Evolutionary conservation across 2,329 filamentous ascomycete genomes (phyloP).

Genomic region (Phaeoacremonium minimum): DNA sequence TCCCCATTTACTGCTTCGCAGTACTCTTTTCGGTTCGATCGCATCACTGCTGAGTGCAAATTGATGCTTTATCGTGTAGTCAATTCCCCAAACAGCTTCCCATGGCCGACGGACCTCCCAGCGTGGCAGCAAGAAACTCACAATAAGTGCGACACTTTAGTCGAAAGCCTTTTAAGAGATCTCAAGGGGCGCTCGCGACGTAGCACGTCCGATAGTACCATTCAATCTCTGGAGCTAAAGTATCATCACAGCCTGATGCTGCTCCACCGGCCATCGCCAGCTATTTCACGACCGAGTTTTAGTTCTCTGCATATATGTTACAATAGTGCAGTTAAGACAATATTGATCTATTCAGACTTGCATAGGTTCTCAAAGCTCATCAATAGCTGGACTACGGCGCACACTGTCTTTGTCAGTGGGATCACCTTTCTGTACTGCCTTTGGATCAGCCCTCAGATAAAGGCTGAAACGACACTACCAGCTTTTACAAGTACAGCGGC

Average conservation of each 20-base stretch:
- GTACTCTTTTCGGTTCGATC: conserved; percentile 11
- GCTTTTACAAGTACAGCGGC: conserved; percentile 7
- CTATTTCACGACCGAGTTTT: conserved; percentile 15
- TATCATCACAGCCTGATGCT: conserved; percentile 23
- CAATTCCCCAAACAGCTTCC: conserved; percentile 16
- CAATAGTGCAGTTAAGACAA: conserved; percentile 18
- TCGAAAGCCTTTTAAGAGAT: conserved; percentile 2
- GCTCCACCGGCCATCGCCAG: conserved; percentile 21
- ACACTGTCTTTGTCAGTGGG: conserved; percentile 23
- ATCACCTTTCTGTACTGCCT: conserved; percentile 22
- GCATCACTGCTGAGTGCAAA: conserved; percentile 10
- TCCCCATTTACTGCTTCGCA: conserved; percentile 8
- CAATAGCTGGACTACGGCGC: conserved; percentile 22
- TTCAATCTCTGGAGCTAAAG: conserved; percentile 21
- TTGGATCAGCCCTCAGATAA: conserved; percentile 9
- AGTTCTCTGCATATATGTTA: conserved; percentile 19
- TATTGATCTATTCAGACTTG: conserved; percentile 19
- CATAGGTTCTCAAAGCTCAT: conserved; percentile 20
- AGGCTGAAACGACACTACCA: background rate
- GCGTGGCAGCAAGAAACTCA: conserved; percentile 14
- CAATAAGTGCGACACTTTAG: conserved; percentile 10
- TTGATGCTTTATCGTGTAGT: conserved; percentile 13
- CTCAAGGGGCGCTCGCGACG: conserved; percentile 1
- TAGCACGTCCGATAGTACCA: conserved; percentile 9
- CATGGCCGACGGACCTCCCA: conserved; percentile 15